phyloP scores from a whole-genome alignment of 768 basidiomycete genomes.

The Russula virescens region DNA sequence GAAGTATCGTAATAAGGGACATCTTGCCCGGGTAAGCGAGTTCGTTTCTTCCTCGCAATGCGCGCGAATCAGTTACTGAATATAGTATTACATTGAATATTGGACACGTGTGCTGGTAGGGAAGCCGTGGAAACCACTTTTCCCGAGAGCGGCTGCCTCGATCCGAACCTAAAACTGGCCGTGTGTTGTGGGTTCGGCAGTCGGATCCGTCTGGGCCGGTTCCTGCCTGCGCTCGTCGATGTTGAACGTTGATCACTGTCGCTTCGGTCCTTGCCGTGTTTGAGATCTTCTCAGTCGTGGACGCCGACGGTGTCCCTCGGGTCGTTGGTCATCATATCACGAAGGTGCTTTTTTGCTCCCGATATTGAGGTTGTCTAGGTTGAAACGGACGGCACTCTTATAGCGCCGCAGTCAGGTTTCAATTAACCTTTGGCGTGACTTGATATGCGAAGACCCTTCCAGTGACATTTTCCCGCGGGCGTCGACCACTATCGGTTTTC shows the following conservation, averaged over 20 bases:
- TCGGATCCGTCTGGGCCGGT: constrained; percentile 18
- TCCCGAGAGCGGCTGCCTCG: constrained; percentile 22
- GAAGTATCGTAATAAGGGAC: constrained; percentile 28
- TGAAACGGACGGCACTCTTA: no score
- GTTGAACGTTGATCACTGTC: constrained; percentile 17
- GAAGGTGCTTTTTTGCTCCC: no score
- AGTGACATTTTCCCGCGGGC: no score
- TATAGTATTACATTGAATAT: no score
- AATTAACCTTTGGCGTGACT: no score
- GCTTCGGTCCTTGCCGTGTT: constrained; percentile 12
- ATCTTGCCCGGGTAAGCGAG: constrained; percentile 19
- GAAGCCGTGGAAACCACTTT: constrained; percentile 7
- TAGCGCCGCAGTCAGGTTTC: no score
- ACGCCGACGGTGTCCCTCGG: constrained; percentile 1
- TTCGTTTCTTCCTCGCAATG: no score
- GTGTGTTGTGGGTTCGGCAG: constrained; percentile 21
- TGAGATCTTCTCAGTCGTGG: constrained; percentile 5
- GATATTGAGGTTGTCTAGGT: no score
- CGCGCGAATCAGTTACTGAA: background rate
- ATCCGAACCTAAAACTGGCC: constrained; percentile 1
- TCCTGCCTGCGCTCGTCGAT: constrained; percentile 18
- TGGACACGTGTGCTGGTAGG: no score
- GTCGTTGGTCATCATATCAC: no score
- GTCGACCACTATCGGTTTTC: no score
- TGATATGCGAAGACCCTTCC: no score